Base-by-base conservation (phyloP, 1,284 basidiomycete genomes). In the Albatrellus sp. region DNA sequence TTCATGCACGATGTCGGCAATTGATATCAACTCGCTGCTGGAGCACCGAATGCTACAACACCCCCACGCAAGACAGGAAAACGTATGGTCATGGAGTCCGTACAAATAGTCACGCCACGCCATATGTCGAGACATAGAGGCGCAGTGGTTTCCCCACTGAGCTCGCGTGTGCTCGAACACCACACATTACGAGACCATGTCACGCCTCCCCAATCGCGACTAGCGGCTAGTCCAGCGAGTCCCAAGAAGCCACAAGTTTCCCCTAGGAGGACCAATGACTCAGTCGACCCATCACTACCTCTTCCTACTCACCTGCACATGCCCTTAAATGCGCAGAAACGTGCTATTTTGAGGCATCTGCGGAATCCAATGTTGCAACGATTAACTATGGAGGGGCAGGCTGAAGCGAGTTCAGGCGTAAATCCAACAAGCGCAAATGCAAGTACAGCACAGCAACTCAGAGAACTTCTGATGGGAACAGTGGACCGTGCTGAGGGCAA, bases 401-500 rank as follows among this genome's bases (percentile, higher is more conserved):
- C n/a, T 4, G 24, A 58, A 61, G 24, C 50, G 55, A 1, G 56
- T 69, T 3, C 24, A 24, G 7, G 24, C 24, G 65, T 73, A 2
- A 84, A 83, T 52, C 56, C 50, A 1, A 52, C n/a, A 24, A 24
- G 24, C 24, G 65, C 74, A 2, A 84, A 83, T 52, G 57, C 50
- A 1, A 52, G 65, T 16, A 74, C 79, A 0, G 61, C 62, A 16
- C 54, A 72, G 33, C 75, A 83, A 40, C 59, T 94, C 4, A 56
- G 63, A 0, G 71, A 74, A 40, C 61, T 94, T 19, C 63, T 93
- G 5, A 60, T 64, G 17, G 90, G 89, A 2, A 89, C 87, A 1
- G 71, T 85, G 2, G 64, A 67, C 24, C 75, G 89, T 30, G 84
- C 83, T 2, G 90, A 94, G 65, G 90, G 90, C 3, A 94, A 94